Evolutionary conservation across 2,329 filamentous ascomycete species (phyloP).

Genomic region (Microcyclospora tardicrescens): DNA sequence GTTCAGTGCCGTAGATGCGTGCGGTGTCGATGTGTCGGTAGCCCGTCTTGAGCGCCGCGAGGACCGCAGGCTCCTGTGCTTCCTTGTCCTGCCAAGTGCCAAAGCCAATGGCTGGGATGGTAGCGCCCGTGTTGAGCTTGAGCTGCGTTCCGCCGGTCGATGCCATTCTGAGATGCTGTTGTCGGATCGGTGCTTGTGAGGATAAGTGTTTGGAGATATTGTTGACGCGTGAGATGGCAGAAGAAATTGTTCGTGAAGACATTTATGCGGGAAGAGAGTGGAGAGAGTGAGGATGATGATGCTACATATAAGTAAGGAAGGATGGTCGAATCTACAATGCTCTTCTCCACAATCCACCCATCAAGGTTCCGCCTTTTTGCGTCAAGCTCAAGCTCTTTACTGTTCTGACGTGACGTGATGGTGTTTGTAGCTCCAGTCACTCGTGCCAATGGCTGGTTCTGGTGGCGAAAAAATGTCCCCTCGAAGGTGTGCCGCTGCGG

Average conservation of each 20-base stretch:
- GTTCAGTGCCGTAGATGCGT: slow-evolving; percentile 42
- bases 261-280: slow-evolving; percentile 1
- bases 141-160: slow-evolving; percentile 16
- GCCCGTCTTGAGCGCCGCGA: slow-evolving; percentile 34
- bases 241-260: slow-evolving; percentile 7
- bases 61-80: slow-evolving; percentile 37
- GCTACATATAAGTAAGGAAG: slow-evolving; percentile 1
- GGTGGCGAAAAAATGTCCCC: too few species aligned
- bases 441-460: too few species aligned
- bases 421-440: too few species aligned
- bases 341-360: too few species aligned
- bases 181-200: slow-evolving; percentile 10
- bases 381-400: too few species aligned
- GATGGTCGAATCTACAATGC: too few species aligned
- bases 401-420: slow-evolving; percentile 9
- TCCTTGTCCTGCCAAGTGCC: slow-evolving; percentile 43
- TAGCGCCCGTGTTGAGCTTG: slow-evolving; percentile 26
- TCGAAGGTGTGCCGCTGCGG: too few species aligned
- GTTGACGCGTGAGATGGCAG: slow-evolving; percentile 10
- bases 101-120: slow-evolving; percentile 32
- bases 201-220: slow-evolving; percentile 14
- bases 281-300: neutral
- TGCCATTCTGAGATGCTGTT: slow-evolving; percentile 16
- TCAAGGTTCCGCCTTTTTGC: too few species aligned
- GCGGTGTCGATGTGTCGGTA: slow-evolving; percentile 39